Percentiles rank a stretch among this genome's conserved stretches.
phyloP scores from a whole-genome alignment of 768 basidiomycete species.

The Hemileccinum impolitum region DNA sequence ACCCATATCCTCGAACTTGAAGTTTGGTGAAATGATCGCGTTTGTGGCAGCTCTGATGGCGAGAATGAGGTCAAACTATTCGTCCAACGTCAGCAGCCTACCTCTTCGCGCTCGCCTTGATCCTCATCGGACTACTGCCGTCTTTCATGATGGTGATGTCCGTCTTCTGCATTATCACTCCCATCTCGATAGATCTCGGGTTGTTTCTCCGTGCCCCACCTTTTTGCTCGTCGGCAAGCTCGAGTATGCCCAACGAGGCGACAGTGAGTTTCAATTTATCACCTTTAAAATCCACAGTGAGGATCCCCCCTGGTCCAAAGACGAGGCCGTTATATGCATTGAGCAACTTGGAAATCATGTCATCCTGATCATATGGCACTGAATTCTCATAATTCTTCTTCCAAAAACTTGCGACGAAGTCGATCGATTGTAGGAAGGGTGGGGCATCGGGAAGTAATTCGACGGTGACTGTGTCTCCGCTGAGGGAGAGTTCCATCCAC shows the following conservation, averaged over 20 bases:
- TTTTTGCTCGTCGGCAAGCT: slow-evolving; percentile 60
- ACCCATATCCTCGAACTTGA: slow-evolving; percentile 99
- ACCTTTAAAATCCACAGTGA: slow-evolving; percentile 88
- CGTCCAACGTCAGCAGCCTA: slow-evolving; percentile 31
- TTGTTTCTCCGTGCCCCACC: slow-evolving; percentile 34
- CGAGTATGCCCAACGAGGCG: slow-evolving; percentile 55
- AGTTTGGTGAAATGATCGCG: slow-evolving; percentile 94
- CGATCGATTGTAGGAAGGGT: slow-evolving; percentile 71
- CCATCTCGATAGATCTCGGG: slow-evolving; percentile 42
- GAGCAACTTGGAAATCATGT: slow-evolving; percentile 73
- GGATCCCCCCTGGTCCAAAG: slow-evolving; percentile 61
- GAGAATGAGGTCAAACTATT: slow-evolving; percentile 1
- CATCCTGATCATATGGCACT: slow-evolving; percentile 84
- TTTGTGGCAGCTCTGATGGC: slow-evolving; percentile 75
- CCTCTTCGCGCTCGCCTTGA: slow-evolving; percentile 92
- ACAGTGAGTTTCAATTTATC: slow-evolving; percentile 74
- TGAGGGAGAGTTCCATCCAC: slow-evolving; percentile 84
- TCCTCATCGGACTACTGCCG: slow-evolving; percentile 72
- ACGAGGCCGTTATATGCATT: slow-evolving; percentile 71
- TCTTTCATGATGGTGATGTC: slow-evolving; percentile 89
- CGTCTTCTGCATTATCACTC: slow-evolving; percentile 88
- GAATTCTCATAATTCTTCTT: slow-evolving; percentile 50
- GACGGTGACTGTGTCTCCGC: slow-evolving; percentile 73
- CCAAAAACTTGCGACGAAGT: slow-evolving; percentile 73
- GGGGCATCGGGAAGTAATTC: slow-evolving; percentile 57